These are phyloP conservation scores for Bisporella sp. DNA, from an alignment of 2,329 filamentous ascomycete species.

Conservation along the genomic window DNA sequence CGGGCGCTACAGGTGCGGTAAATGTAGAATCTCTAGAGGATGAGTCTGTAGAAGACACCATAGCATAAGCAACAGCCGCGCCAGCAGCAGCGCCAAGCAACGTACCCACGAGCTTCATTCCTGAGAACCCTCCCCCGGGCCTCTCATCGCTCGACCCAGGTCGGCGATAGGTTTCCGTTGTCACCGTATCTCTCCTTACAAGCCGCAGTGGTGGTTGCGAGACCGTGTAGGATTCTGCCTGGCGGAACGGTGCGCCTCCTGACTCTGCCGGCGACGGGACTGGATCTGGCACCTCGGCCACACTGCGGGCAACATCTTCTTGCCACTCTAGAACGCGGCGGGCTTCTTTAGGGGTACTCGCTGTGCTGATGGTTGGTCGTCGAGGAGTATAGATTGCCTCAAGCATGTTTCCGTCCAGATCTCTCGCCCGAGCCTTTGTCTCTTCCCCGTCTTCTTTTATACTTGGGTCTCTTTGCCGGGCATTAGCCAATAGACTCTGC, in stretches of 20 bases:
- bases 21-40: slow-evolving; percentile 2
- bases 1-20: not conserved
- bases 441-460: slow-evolving; percentile 8
- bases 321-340: slow-evolving; percentile 37
- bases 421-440: slow-evolving; percentile 48
- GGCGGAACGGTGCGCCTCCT: slow-evolving; percentile 1
- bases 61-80: slow-evolving; percentile 68
- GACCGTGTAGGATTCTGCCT: slow-evolving; percentile 5
- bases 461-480: slow-evolving; percentile 1
- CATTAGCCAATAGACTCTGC: slow-evolving; percentile 24
- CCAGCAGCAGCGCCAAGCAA: slow-evolving; percentile 74
- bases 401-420: slow-evolving; percentile 79
- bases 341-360: slow-evolving; percentile 22
- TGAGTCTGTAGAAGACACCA: slow-evolving; percentile 50
- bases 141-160: slow-evolving; percentile 1
- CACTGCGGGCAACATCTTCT: slow-evolving; percentile 29
- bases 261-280: not conserved
- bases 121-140: slow-evolving; percentile 34
- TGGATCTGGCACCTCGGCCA: slow-evolving; percentile 8
- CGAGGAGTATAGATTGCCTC: slow-evolving; percentile 57
- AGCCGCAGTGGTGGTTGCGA: slow-evolving; percentile 3
- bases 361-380: slow-evolving; percentile 18
- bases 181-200: slow-evolving; percentile 11
- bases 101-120: slow-evolving; percentile 64
- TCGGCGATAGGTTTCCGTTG: slow-evolving; percentile 10